Conservation (phyloP, 495 filamentous ascomycete species). For the Pyronema domesticum region DNA sequence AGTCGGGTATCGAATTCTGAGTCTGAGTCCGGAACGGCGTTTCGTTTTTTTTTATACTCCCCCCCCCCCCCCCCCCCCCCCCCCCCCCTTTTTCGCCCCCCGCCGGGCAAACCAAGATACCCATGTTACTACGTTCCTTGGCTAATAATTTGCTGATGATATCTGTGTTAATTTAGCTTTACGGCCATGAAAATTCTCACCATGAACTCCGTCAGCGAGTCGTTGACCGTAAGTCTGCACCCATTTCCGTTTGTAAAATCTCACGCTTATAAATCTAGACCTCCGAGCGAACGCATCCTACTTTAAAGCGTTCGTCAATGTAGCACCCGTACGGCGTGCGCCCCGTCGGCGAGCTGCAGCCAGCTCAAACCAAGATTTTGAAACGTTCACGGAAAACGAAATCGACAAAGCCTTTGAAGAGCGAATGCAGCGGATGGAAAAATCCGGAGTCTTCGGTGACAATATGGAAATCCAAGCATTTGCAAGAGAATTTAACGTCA, state of each 20-base stretch:
- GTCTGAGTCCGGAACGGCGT: too few relatives aligned
- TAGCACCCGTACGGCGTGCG: constrained; percentile 27
- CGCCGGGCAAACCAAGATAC: too few relatives aligned
- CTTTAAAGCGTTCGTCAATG: constrained; percentile 51
- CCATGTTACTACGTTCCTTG: too few relatives aligned
- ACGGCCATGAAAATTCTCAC: constrained; percentile 42
- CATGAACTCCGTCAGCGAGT: constrained; percentile 40
- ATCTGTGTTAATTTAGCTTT: constrained; percentile 27
- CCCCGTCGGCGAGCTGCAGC: constrained; percentile 36
- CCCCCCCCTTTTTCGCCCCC: neutral
- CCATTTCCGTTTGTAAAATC: neutral
- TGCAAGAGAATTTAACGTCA: constrained; percentile 39
- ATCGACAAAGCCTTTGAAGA: constrained; percentile 45
- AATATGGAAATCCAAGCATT: constrained; percentile 59
- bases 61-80: neutral
- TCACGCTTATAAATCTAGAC: constrained; percentile 19
- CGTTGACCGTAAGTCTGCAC: constrained; percentile 29
- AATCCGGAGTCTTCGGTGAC: constrained; percentile 49
- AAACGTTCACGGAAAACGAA: constrained; percentile 34
- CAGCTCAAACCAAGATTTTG: constrained; percentile 22
- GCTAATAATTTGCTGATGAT: neutral
- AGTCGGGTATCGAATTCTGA: too few relatives aligned
- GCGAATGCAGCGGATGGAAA: constrained; percentile 43
- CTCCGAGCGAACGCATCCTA: constrained; percentile 42
- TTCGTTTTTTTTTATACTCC: constrained; percentile 1